Conservation (phyloP, 1,284 basidiomycete species). For the Chalciporus piperatoides region DNA sequence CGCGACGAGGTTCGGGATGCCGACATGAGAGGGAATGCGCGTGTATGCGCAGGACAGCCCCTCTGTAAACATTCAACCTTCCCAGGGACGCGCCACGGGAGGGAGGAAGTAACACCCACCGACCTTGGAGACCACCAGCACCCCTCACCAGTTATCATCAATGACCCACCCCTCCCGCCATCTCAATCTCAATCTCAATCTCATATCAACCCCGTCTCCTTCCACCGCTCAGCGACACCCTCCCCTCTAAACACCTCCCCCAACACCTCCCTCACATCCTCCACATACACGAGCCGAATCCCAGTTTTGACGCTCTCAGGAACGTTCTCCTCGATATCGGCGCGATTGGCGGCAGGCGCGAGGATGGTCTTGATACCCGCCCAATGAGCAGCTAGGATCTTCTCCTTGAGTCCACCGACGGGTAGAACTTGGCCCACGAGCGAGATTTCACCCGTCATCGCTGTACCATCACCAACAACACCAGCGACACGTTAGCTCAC, state of each 20-base stretch:
- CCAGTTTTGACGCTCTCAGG: constrained; percentile 92
- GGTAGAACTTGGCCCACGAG: constrained; percentile 90
- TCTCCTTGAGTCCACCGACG: constrained; percentile 93
- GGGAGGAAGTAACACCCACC: neutral
- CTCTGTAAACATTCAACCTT: too few relatives aligned
- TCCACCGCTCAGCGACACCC: constrained; percentile 61
- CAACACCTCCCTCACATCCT: constrained; percentile 85
- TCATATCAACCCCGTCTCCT: constrained; percentile 45
- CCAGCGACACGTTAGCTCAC: constrained; percentile 4
- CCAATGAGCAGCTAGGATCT: constrained; percentile 91
- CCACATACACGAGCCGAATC: constrained; percentile 90
- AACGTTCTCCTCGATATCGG: constrained; percentile 95
- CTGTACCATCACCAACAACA: too few relatives aligned
- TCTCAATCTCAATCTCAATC: neutral
- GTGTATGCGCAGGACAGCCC: too few relatives aligned
- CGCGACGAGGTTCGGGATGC: too few relatives aligned
- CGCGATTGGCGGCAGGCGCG: constrained; percentile 82
- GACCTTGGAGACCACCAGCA: neutral
- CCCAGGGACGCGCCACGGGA: neutral
- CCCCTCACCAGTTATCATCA: constrained; percentile 1
- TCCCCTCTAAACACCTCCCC: constrained; percentile 78
- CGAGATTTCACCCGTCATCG: constrained; percentile 95
- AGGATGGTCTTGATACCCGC: constrained; percentile 91
- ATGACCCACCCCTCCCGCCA: neutral
- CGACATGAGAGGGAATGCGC: too few relatives aligned